These are phyloP conservation scores for Marasmius oreades DNA, from an alignment of 1,284 basidiomycete species.

Conservation along the genomic window DNA sequence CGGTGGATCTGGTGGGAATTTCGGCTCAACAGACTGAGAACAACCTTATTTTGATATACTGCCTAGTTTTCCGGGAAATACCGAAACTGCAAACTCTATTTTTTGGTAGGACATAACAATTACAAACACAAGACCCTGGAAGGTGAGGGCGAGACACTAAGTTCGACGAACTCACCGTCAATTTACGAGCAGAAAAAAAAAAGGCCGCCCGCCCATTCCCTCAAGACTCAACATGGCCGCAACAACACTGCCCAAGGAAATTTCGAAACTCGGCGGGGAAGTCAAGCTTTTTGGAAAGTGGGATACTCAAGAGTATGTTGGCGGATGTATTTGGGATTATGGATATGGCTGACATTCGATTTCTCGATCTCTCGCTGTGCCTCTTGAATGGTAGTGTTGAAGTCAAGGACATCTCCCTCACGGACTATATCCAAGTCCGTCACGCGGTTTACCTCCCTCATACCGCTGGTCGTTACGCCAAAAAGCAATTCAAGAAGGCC, in stretches of 20 bases:
- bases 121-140: constrained; percentile 40
- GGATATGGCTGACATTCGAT: neutral
- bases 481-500: constrained; percentile 99
- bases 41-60: constrained; percentile 21
- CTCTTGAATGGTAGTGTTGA: constrained; percentile 70
- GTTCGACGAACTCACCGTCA: neutral
- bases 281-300: constrained; percentile 97
- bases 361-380: constrained; percentile 5
- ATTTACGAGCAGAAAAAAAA: constrained; percentile 1
- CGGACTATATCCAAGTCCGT: constrained; percentile 99
- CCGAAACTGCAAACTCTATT: constrained; percentile 48
- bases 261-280: constrained; percentile 81
- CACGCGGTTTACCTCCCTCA: constrained; percentile 98
- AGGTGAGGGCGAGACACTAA: constrained; percentile 22
- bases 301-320: constrained; percentile 91
- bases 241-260: constrained; percentile 78
- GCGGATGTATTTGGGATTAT: constrained; percentile 13
- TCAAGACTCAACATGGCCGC: constrained; percentile 51
- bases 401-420: constrained; percentile 98
- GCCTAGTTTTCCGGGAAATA: constrained; percentile 41
- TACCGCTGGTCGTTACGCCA: constrained; percentile 98
- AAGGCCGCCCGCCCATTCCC: constrained; percentile 18
- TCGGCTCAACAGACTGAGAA: too few species aligned
- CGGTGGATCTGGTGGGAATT: too few species aligned
- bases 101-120: constrained; percentile 38